These are phyloP conservation scores for Vigna hirtella DNA, from an alignment of 306 rosid genomes.

Conservation along the genomic window DNA sequence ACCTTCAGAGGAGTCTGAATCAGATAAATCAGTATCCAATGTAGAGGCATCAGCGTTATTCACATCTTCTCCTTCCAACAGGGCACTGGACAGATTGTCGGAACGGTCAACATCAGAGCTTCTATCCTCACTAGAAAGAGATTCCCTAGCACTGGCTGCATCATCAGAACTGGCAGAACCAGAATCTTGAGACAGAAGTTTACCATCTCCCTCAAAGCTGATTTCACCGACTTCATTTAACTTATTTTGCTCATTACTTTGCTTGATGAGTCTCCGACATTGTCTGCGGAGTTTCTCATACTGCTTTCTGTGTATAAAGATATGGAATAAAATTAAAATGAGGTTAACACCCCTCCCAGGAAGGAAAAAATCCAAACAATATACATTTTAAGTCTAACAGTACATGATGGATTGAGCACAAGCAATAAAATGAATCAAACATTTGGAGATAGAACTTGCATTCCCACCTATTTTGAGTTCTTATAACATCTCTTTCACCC, in stretches of 20 bases:
- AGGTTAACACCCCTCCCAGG: constrained; percentile 19
- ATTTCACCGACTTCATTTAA: constrained; percentile 64
- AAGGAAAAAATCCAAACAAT: constrained; percentile 15
- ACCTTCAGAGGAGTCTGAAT: constrained; percentile 86
- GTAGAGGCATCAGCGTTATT: constrained; percentile 65
- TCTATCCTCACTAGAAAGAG: constrained; percentile 89
- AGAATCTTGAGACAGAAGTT: constrained; percentile 56
- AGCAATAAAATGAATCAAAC: constrained; percentile 13
- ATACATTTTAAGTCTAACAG: constrained; percentile 4
- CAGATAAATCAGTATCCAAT: constrained; percentile 74
- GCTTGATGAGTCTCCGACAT: constrained; percentile 69
- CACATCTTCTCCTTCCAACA: constrained; percentile 72
- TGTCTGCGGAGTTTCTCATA: constrained; percentile 85
- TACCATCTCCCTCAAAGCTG: constrained; percentile 60
- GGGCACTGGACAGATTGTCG: constrained; percentile 62
- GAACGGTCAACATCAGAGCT: constrained; percentile 67
- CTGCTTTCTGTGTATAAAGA: constrained; percentile 72
- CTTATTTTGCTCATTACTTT: constrained; percentile 56
- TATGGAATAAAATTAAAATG: constrained; percentile 25
- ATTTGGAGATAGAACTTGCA: constrained; percentile 25
- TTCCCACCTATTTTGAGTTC: constrained; percentile 75
- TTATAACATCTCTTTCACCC: constrained; percentile 74
- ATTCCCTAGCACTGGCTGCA: constrained; percentile 85
- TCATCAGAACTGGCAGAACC: constrained; percentile 95
- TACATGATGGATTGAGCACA: constrained; percentile 19